These are phyloP conservation scores for Candida patagonica DNA, from an alignment of 805 yeast species.

Conservation along the genomic window DNA sequence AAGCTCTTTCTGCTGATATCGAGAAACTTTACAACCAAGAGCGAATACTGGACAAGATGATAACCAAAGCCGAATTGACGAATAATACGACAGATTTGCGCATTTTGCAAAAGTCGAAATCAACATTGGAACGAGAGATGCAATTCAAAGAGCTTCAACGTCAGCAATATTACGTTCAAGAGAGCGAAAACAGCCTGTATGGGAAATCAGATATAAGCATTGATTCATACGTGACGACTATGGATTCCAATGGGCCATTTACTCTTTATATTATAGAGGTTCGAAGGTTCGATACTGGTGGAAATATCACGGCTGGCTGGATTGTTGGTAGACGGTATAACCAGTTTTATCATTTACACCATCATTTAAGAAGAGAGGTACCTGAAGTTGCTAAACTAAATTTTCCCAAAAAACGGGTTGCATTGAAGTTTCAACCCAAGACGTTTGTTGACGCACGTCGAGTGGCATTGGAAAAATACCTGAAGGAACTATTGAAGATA, in stretches of 20 bases:
- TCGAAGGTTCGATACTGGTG: constrained; percentile 38
- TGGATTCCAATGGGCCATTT: constrained; percentile 49
- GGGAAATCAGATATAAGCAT: constrained; percentile 34
- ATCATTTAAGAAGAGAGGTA: constrained; percentile 46
- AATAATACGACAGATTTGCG: constrained; percentile 63
- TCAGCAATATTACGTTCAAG: constrained; percentile 77
- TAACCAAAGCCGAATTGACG: constrained; percentile 76
- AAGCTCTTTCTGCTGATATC: constrained; percentile 47
- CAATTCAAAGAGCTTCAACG: constrained; percentile 60
- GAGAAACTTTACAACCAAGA: constrained; percentile 52
- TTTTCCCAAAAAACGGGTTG: constrained; percentile 47
- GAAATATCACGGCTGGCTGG: constrained; percentile 63
- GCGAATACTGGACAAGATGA: constrained; percentile 53
- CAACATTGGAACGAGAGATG: constrained; percentile 63
- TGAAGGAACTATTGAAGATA: constrained; percentile 45
- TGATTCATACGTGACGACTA: constrained; percentile 39
- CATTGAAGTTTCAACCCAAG: constrained; percentile 61
- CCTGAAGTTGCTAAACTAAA: constrained; percentile 40
- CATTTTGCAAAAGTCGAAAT: constrained; percentile 56
- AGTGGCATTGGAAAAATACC: constrained; percentile 50
- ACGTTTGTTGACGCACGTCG: constrained; percentile 58
- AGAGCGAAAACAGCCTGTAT: constrained; percentile 66
- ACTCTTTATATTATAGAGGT: constrained; percentile 72
- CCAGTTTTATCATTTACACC: constrained; percentile 68
- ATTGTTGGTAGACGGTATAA: constrained; percentile 82